Conservation (phyloP, 2,329 filamentous ascomycete genomes). For the Mariannaea sp. region DNA sequence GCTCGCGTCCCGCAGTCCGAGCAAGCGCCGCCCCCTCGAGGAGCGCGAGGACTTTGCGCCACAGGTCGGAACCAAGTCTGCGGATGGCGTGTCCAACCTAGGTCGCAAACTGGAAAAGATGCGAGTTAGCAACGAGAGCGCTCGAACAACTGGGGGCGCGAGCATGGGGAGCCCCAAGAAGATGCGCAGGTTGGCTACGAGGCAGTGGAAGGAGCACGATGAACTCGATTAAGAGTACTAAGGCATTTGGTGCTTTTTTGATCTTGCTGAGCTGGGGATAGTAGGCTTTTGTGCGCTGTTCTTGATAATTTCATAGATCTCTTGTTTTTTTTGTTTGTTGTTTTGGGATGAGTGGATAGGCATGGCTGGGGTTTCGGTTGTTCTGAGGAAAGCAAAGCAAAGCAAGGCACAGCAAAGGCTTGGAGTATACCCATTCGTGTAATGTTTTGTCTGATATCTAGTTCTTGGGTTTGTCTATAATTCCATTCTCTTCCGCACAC, state of each 20-base stretch:
- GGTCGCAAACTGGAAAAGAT: conserved; percentile 57
- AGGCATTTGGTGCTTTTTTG: conserved; percentile 9
- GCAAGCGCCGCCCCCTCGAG: conserved; percentile 59
- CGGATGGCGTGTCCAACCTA: conserved; percentile 44
- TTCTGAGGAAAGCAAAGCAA: conserved; percentile 5
- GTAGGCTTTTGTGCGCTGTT: conserved; percentile 4
- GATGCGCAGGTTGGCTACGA: conserved; percentile 53
- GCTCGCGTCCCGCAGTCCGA: conserved; percentile 65
- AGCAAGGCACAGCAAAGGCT: too few relatives aligned
- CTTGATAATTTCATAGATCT: conserved; percentile 22
- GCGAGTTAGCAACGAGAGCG: conserved; percentile 49
- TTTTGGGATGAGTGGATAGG: conserved; percentile 19
- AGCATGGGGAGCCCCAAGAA: conserved; percentile 57
- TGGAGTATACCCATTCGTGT: conserved; percentile 36
- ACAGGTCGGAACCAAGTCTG: conserved; percentile 18
- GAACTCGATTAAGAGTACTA: conserved; percentile 37
- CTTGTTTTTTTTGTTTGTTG: too few relatives aligned
- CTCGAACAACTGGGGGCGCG: conserved; percentile 32
- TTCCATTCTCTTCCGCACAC: conserved; percentile 9
- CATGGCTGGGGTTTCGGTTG: conserved; percentile 19
- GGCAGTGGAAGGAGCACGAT: conserved; percentile 56
- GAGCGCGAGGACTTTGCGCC: conserved; percentile 56
- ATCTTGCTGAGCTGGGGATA: conserved; percentile 5
- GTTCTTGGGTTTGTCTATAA: conserved; percentile 16
- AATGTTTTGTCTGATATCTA: conserved; percentile 27